Evolutionary conservation across 352 stramenopile genomes (phyloP).

Genomic region (Phytophthora palmivora): DNA sequence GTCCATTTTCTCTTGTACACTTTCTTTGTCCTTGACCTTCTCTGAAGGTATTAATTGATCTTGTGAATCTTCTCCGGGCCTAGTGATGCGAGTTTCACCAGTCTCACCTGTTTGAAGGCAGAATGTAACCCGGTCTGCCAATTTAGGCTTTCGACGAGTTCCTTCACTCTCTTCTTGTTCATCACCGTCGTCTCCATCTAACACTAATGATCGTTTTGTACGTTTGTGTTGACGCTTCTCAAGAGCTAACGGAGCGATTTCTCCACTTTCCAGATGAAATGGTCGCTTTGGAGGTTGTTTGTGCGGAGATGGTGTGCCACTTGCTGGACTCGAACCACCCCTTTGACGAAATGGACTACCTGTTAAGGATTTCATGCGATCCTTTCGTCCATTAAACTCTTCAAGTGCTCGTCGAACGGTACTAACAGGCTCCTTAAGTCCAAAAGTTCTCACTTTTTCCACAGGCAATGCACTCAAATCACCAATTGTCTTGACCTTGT

Average conservation of each 20-base stretch:
- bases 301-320: conserved; percentile 41
- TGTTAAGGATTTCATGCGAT: conserved; percentile 41
- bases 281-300: conserved; percentile 45
- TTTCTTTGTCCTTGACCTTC: conserved; percentile 36
- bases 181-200: conserved; percentile 24
- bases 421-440: conserved; percentile 60
- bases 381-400: conserved; percentile 55
- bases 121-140: conserved; percentile 65
- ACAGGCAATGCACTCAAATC: conserved; percentile 61
- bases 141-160: conserved; percentile 37
- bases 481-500: conserved; percentile 77
- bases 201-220: conserved; percentile 45
- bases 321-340: conserved; percentile 24
- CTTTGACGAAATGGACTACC: conserved; percentile 53
- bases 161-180: conserved; percentile 23
- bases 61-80: conserved; percentile 64
- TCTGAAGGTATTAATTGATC: conserved; percentile 27
- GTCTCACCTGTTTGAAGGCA: conserved; percentile 46
- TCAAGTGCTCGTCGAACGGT: conserved; percentile 63
- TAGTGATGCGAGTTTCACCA: conserved; percentile 49
- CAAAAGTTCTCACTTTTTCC: conserved; percentile 64
- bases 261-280: conserved; percentile 17
- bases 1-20: conserved; percentile 50
- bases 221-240: conserved; percentile 56
- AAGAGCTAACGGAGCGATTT: conserved; percentile 27